Percentiles rank a stretch among this genome's conserved stretches.
Conservation (phyloP, 2,329 filamentous ascomycete genomes). For the Apiospora kogelbergensis region DNA sequence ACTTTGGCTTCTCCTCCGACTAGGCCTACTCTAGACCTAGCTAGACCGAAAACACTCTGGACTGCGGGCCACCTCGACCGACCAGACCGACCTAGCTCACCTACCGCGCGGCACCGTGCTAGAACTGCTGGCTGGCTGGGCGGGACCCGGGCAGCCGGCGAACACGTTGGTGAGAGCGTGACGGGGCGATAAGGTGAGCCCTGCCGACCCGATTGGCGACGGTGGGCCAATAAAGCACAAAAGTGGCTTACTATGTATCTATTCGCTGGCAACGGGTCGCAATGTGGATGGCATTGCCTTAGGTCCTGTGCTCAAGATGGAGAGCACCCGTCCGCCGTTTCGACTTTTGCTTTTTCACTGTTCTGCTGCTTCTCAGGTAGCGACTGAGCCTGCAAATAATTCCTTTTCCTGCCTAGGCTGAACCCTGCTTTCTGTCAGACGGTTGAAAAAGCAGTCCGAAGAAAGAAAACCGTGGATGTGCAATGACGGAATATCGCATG, state of each 20-base stretch:
- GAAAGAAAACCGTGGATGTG: not conserved
- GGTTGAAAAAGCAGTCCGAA: not conserved
- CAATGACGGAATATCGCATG: not conserved
- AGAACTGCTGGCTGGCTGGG: not conserved
- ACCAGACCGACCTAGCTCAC: not conserved
- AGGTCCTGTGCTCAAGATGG: not conserved
- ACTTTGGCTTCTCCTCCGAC: not conserved
- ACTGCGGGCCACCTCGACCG: too few relatives aligned
- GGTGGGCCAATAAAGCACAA: not conserved
- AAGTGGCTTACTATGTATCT: not conserved
- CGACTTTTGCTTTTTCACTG: not conserved
- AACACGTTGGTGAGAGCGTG: not conserved
- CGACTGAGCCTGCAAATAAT: not conserved
- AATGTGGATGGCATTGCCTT: not conserved
- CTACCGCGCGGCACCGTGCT: not conserved
- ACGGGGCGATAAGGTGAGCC: not conserved
- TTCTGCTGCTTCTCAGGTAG: not conserved
- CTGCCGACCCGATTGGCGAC: not conserved
- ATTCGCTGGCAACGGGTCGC: not conserved
- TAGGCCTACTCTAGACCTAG: not conserved
- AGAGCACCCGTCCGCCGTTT: not conserved
- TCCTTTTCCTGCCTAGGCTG: not conserved
- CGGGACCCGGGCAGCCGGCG: not conserved
- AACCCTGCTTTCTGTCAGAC: conserved; percentile 4
- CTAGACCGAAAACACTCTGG: not conserved